Evolutionary conservation across 352 stramenopile genomes (phyloP).

Genomic region (Globisporangium camurandrum): DNA sequence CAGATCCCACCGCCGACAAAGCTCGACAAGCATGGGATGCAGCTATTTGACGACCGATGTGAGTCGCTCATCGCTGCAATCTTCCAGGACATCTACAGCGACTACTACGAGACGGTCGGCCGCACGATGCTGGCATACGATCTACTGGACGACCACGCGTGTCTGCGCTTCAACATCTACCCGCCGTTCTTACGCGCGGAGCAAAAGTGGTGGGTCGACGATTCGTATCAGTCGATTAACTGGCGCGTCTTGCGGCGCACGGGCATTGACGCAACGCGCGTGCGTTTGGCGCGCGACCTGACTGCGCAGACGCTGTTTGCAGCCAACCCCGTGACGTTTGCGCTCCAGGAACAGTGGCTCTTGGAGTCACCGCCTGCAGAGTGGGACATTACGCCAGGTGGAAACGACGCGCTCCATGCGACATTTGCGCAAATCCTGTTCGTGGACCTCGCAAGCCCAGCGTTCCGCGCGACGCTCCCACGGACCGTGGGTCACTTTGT

Average conservation of each 20-base stretch:
- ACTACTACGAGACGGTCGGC: conserved; percentile 74
- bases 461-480: conserved; percentile 66
- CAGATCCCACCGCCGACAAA: conserved; percentile 56
- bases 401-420: conserved; percentile 7
- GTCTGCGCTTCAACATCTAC: conserved; percentile 78
- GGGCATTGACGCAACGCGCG: conserved; percentile 41
- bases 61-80: conserved; percentile 63
- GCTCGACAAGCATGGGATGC: conserved; percentile 32
- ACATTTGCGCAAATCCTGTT: conserved; percentile 78
- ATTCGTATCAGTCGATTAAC: conserved; percentile 51
- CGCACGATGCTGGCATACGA: conserved; percentile 87
- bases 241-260: conserved; percentile 84
- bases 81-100: conserved; percentile 67
- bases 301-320: conserved; percentile 54
- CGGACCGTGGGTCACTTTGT: conserved; percentile 83
- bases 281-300: conserved; percentile 29
- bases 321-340: conserved; percentile 77
- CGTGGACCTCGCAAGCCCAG: conserved; percentile 56
- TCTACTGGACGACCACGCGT: conserved; percentile 64
- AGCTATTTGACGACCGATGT: conserved; percentile 51
- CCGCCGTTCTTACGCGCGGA: conserved; percentile 64
- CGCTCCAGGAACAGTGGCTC: conserved; percentile 86
- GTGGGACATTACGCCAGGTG: conserved; percentile 53
- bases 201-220: conserved; percentile 84
- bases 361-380: conserved; percentile 57